Conservation (phyloP, 192 early-diverging fungal genomes). For the Cladochytrium replicatum region DNA sequence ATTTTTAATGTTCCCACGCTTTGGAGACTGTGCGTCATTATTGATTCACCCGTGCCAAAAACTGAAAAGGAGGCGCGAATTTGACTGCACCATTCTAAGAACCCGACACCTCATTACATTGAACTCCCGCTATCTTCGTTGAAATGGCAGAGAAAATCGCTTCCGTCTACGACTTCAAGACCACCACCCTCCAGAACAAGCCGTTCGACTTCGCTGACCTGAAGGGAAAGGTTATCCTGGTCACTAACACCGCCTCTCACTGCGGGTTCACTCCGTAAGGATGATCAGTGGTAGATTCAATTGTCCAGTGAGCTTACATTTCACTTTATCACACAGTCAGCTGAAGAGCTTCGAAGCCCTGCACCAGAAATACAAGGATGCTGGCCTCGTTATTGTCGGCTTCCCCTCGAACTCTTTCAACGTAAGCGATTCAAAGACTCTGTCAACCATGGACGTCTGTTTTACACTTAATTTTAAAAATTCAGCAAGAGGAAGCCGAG, state of each 20-base stretch:
- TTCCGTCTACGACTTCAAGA: slow-evolving; percentile 2
- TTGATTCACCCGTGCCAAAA: too few species aligned
- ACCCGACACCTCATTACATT: too few species aligned
- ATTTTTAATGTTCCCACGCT: too few species aligned
- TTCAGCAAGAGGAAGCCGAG: slow-evolving; percentile 16
- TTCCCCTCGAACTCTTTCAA: slow-evolving; percentile 86
- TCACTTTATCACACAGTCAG: background rate
- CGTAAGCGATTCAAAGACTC: slow-evolving; percentile 34
- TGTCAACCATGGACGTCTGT: slow-evolving; percentile 32
- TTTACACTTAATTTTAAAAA: too few species aligned
- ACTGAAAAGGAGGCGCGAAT: too few species aligned
- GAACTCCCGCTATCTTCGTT: too few species aligned
- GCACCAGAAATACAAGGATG: slow-evolving; percentile 36
- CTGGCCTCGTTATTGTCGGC: slow-evolving; percentile 77
- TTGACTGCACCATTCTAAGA: too few species aligned
- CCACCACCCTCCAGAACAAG: too few species aligned
- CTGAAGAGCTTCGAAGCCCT: slow-evolving; percentile 29
- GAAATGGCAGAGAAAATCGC: too few species aligned
- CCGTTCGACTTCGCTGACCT: slow-evolving; percentile 6
- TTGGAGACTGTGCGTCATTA: too few species aligned
- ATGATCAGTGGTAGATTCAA: background rate
- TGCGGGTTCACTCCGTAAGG: slow-evolving; percentile 66
- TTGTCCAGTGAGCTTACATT: background rate
- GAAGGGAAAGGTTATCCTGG: slow-evolving; percentile 64
- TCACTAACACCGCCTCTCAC: slow-evolving; percentile 85